Evolutionary conservation across 1,284 basidiomycete genomes (phyloP), one percentile per base, ranked within the genome.

Genomic region (Rhodotorula sp.): DNA sequence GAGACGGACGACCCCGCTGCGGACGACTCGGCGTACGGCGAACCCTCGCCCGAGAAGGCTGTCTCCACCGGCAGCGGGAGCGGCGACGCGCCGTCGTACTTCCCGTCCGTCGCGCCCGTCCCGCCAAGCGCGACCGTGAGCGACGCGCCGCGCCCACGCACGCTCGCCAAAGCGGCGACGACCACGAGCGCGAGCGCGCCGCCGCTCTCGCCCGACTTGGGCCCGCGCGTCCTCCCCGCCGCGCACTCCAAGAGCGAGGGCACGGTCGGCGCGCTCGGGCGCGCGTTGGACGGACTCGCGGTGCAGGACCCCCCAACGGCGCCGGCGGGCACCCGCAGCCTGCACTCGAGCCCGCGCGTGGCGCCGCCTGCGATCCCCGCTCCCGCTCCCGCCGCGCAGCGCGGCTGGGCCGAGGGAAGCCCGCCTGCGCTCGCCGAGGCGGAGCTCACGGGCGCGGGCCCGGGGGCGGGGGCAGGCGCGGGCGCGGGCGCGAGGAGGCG

Each of bases 1-100:
- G 36, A 25, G 34, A 8, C 25, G 48, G n/a, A 21, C 15, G 5
- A 34, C 27, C 17, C n/a, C 12, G n/a, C 25, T 32, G 29, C 48
- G 22, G 25, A 25, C 5, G 48, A 46, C 44, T 50, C 48, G 50
- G 25, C 50, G 27, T 48, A 51, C 22, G 39, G 37, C 27, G 41
- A 44, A 25, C 21, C 25, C 27, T 27, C 15, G 39, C 39, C 58
- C 22, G 54, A 34, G 13, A 32, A 36, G n/a, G 34, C 39, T 41
- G 39, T 10, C 39, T 41, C 39, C n/a, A 21, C 44, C 67, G 9
- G 34, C n/a, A 9, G 22, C 19, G 32, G n/a, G n/a, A n/a, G n/a
- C n/a, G 34, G 21, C 10, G 61, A 48, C 29, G 69, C 71, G 36
- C 64, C 67, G 56, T 64, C 61, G 27, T 74, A 74, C 55, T 74